A percentile compares a stretch with the other conserved stretches of the same genome.
Conservation (phyloP, 495 filamentous ascomycete genomes). For the Tuber melanosporum region DNA sequence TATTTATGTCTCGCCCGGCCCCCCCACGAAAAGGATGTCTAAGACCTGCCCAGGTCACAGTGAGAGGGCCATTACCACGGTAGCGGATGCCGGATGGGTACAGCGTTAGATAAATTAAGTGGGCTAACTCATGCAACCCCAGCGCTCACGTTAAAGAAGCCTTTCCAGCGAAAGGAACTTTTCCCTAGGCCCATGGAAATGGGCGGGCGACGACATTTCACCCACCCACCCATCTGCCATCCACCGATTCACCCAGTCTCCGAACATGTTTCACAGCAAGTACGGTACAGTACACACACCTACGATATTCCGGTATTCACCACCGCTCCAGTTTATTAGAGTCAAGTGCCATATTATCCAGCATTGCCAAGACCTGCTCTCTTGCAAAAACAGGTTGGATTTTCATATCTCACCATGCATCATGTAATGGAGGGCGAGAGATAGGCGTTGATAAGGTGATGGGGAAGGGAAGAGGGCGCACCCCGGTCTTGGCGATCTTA, state of each 20-base stretch:
- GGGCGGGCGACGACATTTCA: background rate
- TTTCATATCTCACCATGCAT: background rate
- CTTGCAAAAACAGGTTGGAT: background rate
- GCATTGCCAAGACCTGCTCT: background rate
- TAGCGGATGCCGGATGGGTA: too few relatives aligned
- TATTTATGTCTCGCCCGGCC: background rate
- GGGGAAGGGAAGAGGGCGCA: background rate
- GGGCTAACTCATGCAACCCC: background rate
- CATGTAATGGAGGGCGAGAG: background rate
- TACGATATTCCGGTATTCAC: background rate
- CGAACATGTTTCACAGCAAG: background rate
- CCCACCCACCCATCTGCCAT: background rate
- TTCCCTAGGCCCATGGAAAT: background rate
- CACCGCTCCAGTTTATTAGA: background rate
- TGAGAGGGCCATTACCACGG: background rate
- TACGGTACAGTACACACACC: background rate
- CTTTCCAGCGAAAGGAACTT: background rate
- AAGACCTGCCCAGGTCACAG: background rate
- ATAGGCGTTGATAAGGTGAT: background rate
- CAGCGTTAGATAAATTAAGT: too few relatives aligned
- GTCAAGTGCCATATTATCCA: background rate
- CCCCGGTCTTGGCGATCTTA: background rate
- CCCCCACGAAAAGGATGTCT: background rate
- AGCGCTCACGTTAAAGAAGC: background rate
- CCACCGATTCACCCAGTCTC: background rate